These are phyloP conservation scores for Lentinula edodes DNA, from an alignment of 768 basidiomycete genomes.

Conservation along the genomic window DNA sequence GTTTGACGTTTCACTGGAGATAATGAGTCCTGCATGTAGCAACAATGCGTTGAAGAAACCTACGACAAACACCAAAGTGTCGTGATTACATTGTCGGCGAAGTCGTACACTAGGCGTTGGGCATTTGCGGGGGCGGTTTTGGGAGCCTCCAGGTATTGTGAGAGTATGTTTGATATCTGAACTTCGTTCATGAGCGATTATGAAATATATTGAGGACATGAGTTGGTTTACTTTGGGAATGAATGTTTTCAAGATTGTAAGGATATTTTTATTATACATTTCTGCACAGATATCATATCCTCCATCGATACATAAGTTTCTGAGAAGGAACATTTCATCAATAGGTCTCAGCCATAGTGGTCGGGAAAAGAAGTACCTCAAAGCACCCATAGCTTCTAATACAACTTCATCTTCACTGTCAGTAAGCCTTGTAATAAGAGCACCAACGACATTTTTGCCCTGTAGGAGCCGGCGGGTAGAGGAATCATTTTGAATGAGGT, in stretches of 20 bases:
- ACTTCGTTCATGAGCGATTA: background rate
- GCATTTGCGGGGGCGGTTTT: conserved; percentile 63
- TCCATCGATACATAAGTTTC: conserved; percentile 92
- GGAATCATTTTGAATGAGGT: conserved; percentile 91
- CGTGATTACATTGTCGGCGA: conserved; percentile 91
- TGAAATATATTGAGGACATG: background rate
- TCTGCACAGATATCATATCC: conserved; percentile 94
- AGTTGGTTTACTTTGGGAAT: conserved; percentile 60
- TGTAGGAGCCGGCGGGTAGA: conserved; percentile 86
- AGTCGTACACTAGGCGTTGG: conserved; percentile 74
- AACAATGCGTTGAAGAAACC: conserved; percentile 27
- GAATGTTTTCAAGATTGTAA: conserved; percentile 69
- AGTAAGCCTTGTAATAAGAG: conserved; percentile 79
- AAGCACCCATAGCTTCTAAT: conserved; percentile 81
- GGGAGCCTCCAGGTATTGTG: conserved; percentile 59
- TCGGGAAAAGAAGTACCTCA: conserved; percentile 53
- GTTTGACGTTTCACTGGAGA: conserved; percentile 79
- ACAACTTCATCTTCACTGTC: conserved; percentile 90
- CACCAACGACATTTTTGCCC: conserved; percentile 85
- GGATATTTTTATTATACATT: conserved; percentile 95
- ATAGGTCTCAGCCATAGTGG: background rate
- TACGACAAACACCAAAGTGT: conserved; percentile 93
- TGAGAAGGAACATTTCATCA: conserved; percentile 23
- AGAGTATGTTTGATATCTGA: conserved; percentile 71
- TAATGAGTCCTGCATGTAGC: conserved; percentile 17